phyloP scores from a whole-genome alignment of 768 basidiomycete species.

The Glaciozyma martinii region DNA sequence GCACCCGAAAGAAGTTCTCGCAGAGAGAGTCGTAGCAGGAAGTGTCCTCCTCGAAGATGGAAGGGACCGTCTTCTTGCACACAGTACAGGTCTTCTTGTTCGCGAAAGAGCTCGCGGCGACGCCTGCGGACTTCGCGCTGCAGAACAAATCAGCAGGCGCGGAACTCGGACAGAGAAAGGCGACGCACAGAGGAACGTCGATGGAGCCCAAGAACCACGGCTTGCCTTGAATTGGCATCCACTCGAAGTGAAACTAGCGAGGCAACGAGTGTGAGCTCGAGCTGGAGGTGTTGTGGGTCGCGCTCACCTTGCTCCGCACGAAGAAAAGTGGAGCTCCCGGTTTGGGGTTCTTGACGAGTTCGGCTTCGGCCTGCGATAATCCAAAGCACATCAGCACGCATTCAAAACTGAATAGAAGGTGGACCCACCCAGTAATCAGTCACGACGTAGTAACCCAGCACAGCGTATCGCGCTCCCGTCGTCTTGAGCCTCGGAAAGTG shows the following conservation, averaged over 20 bases:
- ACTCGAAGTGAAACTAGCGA: slow-evolving; percentile 24
- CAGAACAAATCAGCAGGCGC: too few species aligned
- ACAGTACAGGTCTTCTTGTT: too few species aligned
- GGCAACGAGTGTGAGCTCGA: neutral
- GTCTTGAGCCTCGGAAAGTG: slow-evolving; percentile 8
- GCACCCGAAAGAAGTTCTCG: slow-evolving; percentile 25
- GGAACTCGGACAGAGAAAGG: too few species aligned
- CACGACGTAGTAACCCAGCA: slow-evolving; percentile 22
- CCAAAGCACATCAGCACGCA: neutral
- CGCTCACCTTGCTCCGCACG: slow-evolving; percentile 21
- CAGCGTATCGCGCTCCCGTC: neutral
- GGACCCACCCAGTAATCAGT: slow-evolving; percentile 13
- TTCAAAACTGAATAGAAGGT: neutral
- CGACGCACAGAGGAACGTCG: neutral
- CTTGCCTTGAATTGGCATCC: slow-evolving; percentile 21
- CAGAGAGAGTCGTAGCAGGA: slow-evolving; percentile 22
- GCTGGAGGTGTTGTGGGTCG: too few species aligned
- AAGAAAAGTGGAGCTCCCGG: neutral
- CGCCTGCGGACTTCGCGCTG: too few species aligned
- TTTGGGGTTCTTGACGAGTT: neutral
- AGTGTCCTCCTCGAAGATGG: slow-evolving; percentile 5
- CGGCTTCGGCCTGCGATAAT: neutral
- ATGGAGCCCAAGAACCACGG: slow-evolving; percentile 22
- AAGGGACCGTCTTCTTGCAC: too few species aligned
- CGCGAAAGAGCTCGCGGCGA: too few species aligned